Evolutionary conservation across 306 rosid species (phyloP).

Genomic region (Parietaria judaica): DNA sequence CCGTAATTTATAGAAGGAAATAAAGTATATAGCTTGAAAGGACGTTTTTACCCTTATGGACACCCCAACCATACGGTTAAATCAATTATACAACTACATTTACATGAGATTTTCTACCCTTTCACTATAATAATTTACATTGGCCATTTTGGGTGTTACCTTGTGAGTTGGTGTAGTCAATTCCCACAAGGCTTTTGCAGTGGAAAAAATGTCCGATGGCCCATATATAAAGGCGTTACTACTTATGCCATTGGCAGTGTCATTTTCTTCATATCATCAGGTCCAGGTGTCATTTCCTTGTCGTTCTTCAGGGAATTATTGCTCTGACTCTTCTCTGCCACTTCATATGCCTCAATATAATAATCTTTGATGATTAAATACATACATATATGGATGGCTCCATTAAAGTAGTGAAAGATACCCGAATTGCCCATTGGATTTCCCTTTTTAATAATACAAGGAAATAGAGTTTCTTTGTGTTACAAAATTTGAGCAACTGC

Average conservation of each 20-base stretch:
- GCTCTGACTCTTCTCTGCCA: background rate
- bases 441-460: background rate
- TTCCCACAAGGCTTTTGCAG: conserved; percentile 8
- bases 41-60: too few species aligned
- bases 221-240: background rate
- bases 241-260: background rate
- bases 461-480: background rate
- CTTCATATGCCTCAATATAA: background rate
- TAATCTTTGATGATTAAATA: background rate
- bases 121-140: too few species aligned
- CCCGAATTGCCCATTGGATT: background rate
- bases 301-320: conserved; percentile 5
- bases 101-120: too few species aligned
- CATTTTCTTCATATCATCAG: background rate
- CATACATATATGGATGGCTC: background rate
- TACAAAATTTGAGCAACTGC: conserved; percentile 14
- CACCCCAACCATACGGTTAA: too few species aligned
- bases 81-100: too few species aligned
- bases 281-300: conserved; percentile 9
- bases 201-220: conserved; percentile 4
- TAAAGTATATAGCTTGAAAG: too few species aligned
- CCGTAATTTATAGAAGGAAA: too few species aligned
- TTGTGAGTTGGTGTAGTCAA: conserved; percentile 4
- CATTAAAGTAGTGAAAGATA: background rate
- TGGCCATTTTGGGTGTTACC: too few species aligned